These are phyloP conservation scores for Fusarium albosuccineum DNA, from an alignment of 2,329 filamentous ascomycete genomes.

Conservation along the genomic window DNA sequence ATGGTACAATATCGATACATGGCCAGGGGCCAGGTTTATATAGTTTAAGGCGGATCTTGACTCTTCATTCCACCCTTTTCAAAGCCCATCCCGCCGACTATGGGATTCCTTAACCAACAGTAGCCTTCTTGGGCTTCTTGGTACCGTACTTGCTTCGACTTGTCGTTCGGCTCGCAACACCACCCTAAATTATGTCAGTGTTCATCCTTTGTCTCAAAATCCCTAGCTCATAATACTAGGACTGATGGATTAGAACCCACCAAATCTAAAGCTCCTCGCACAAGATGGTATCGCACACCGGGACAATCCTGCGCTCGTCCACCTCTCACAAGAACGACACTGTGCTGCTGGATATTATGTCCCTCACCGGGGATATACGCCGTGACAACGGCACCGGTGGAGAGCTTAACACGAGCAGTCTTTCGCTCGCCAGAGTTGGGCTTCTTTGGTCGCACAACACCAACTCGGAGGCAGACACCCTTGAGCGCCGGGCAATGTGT, in stretches of 20 bases:
- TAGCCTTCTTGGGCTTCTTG: conserved; percentile 94
- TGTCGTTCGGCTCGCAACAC: conserved; percentile 85
- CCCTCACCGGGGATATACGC: conserved; percentile 98
- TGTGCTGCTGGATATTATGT: conserved; percentile 99
- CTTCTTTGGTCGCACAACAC: conserved; percentile 96
- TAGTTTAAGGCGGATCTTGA: conserved; percentile 18
- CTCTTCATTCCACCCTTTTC: conserved; percentile 1
- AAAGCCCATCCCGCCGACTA: background rate
- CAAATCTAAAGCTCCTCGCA: conserved; percentile 92
- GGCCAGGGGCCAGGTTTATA: conserved; percentile 32
- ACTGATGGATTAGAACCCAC: conserved; percentile 65
- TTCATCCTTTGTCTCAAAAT: accelerated
- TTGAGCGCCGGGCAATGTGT: conserved; percentile 84
- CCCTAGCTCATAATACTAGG: background rate
- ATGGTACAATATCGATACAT: conserved; percentile 48
- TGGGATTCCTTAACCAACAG: conserved; percentile 57
- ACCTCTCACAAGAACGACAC: conserved; percentile 94
- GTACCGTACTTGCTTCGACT: conserved; percentile 97
- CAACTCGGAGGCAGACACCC: conserved; percentile 95
- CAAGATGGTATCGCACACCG: conserved; percentile 95
- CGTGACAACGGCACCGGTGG: conserved; percentile 87
- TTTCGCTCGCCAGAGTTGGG: conserved; percentile 98
- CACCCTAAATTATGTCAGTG: conserved; percentile 71
- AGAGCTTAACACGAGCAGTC: conserved; percentile 90
- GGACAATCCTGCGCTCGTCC: conserved; percentile 97